These are phyloP conservation scores for Musa troglodytarum DNA, from an alignment of 176 grass and related monocot species.

Conservation along the genomic window DNA sequence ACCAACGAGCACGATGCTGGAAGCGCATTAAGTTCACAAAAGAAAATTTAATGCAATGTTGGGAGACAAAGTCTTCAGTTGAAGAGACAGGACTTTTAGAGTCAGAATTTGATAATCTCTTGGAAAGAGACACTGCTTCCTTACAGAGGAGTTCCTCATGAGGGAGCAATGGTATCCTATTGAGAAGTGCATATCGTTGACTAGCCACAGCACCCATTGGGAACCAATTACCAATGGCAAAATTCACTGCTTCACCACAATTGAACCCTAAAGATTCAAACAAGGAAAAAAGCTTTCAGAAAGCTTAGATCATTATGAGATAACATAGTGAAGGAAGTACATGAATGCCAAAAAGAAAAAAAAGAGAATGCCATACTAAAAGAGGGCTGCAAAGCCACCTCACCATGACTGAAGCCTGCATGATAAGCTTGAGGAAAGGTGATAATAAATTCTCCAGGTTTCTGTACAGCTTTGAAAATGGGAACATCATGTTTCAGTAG, in stretches of 20 bases:
- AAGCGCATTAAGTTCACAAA: constrained; percentile 72
- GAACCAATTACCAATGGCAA: constrained; percentile 71
- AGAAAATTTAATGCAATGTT: constrained; percentile 52
- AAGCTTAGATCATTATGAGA: not conserved
- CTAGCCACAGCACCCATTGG: constrained; percentile 53
- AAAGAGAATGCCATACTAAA: not conserved
- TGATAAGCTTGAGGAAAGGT: constrained; percentile 95
- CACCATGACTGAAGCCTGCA: constrained; percentile 96
- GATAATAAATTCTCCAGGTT: constrained; percentile 89
- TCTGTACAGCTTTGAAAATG: constrained; percentile 88
- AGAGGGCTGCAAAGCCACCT: constrained; percentile 8
- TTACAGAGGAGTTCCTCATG: constrained; percentile 83
- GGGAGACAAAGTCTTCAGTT: constrained; percentile 40
- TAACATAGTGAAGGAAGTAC: too few species aligned
- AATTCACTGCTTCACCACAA: constrained; percentile 79
- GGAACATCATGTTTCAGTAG: constrained; percentile 71
- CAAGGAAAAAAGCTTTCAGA: constrained; percentile 15
- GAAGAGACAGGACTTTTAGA: constrained; percentile 17
- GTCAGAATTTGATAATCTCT: constrained; percentile 26
- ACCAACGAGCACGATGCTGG: constrained; percentile 34
- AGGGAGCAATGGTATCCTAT: constrained; percentile 62
- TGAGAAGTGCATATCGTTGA: constrained; percentile 50
- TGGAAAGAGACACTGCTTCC: constrained; percentile 55
- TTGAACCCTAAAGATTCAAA: constrained; percentile 64
- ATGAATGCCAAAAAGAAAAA: not conserved